Conservation (phyloP, 768 basidiomycete species). For the Tricholoma matsutake region DNA sequence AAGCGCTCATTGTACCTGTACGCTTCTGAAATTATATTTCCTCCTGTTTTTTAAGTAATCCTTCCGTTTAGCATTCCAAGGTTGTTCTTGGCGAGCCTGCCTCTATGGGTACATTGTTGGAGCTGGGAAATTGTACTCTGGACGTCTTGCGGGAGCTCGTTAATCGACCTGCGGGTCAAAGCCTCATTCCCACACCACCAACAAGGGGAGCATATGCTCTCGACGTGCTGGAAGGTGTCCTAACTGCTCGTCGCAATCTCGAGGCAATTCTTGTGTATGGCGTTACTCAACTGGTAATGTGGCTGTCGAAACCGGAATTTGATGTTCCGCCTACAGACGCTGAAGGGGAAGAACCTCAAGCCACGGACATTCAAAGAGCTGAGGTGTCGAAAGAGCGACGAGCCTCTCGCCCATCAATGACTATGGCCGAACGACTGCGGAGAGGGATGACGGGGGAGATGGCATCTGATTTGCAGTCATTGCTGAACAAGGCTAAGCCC, state of each 20-base stretch:
- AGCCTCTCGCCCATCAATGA: constrained; percentile 41
- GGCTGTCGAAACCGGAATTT: constrained; percentile 71
- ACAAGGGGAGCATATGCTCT: constrained; percentile 32
- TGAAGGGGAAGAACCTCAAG: constrained; percentile 42
- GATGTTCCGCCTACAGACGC: constrained; percentile 41
- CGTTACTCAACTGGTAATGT: constrained; percentile 75
- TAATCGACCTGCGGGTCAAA: constrained; percentile 56
- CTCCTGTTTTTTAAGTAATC: constrained; percentile 1
- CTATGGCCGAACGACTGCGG: constrained; percentile 62
- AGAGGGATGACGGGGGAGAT: constrained; percentile 81
- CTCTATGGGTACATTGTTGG: constrained; percentile 84
- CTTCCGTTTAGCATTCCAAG: constrained; percentile 66
- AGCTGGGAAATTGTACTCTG: constrained; percentile 73
- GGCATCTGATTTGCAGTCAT: constrained; percentile 63
- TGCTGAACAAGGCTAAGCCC: constrained; percentile 64
- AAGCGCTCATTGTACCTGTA: constrained; percentile 73
- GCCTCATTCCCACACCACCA: constrained; percentile 34
- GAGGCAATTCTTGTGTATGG: constrained; percentile 70
- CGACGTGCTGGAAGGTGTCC: constrained; percentile 56
- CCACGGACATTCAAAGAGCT: constrained; percentile 32
- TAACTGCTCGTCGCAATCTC: constrained; percentile 56
- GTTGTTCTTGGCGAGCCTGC: constrained; percentile 80
- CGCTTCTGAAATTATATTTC: constrained; percentile 23
- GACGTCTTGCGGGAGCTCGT: constrained; percentile 71
- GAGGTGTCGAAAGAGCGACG: constrained; percentile 32